phyloP scores from a whole-genome alignment of 495 filamentous ascomycete species.

The Parathielavia hyrcaniae region DNA sequence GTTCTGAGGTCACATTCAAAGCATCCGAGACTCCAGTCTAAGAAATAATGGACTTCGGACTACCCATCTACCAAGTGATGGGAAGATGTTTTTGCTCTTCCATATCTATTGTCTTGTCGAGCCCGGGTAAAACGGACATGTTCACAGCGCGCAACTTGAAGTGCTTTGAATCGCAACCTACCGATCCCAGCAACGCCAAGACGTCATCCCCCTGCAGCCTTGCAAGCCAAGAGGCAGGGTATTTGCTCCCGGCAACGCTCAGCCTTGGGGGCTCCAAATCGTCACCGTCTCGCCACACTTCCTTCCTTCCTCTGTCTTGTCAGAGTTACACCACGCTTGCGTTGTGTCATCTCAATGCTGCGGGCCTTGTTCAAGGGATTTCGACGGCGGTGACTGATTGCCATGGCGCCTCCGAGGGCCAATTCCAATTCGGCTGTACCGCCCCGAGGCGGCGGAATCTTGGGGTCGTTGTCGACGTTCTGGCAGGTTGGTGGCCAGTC shows the following conservation, averaged over 20 bases:
- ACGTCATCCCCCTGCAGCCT: conserved; percentile 1
- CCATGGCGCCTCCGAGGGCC: conserved; percentile 34
- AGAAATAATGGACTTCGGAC: too few relatives aligned
- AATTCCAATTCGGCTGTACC: conserved; percentile 7
- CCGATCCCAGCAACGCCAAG: neutral
- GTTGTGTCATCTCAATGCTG: conserved; percentile 19
- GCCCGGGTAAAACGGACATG: neutral
- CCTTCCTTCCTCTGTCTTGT: too few relatives aligned
- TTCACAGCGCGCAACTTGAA: neutral
- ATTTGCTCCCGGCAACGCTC: neutral
- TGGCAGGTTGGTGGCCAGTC: conserved; percentile 38
- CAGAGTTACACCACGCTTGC: too few relatives aligned
- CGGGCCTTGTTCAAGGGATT: conserved; percentile 33
- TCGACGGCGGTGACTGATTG: conserved; percentile 41
- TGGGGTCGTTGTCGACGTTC: conserved; percentile 44
- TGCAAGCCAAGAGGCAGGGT: neutral
- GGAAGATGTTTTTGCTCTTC: too few relatives aligned
- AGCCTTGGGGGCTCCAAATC: neutral
- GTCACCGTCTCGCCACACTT: neutral
- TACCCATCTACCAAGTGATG: neutral
- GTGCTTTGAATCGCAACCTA: neutral
- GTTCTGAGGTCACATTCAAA: neutral
- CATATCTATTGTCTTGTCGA: too few relatives aligned
- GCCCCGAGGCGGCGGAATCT: conserved; percentile 17
- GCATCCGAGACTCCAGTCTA: too few relatives aligned